Percentiles rank a stretch among this genome's conserved stretches.
Conservation (phyloP, 1,284 basidiomycete genomes). For the Dichomitus squalens region DNA sequence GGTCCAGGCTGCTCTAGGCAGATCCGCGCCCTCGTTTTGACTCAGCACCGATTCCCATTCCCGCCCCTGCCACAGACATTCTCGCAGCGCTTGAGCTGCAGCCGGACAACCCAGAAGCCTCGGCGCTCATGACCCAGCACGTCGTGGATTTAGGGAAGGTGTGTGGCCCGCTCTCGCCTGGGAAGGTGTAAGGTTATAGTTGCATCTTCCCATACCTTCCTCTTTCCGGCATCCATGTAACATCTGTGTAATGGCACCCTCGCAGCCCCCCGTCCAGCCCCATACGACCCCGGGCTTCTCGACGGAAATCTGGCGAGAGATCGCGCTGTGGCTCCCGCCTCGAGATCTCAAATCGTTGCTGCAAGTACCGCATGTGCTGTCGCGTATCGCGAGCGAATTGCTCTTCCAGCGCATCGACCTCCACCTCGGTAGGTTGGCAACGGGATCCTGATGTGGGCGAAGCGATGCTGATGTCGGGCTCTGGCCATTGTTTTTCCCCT, state of each 20-base stretch:
- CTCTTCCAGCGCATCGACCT: conserved; percentile 67
- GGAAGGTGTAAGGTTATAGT: neutral
- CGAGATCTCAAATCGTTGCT: conserved; percentile 68
- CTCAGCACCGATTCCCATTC: conserved; percentile 18
- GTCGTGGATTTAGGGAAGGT: conserved; percentile 34
- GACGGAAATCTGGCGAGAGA: conserved; percentile 71
- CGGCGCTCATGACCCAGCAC: conserved; percentile 51
- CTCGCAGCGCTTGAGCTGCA: conserved; percentile 64
- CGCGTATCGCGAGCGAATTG: conserved; percentile 66
- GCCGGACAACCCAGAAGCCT: conserved; percentile 70
- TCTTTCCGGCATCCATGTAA: conserved; percentile 10
- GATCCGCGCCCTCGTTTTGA: conserved; percentile 18
- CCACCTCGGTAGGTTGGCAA: conserved; percentile 45
- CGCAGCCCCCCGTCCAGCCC: conserved; percentile 21
- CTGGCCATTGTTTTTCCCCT: neutral
- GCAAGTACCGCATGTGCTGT: conserved; percentile 64
- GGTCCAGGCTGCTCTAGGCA: conserved; percentile 28
- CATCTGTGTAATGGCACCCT: conserved; percentile 15
- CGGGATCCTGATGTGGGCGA: neutral
- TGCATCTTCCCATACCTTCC: conserved; percentile 6
- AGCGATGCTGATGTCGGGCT: conserved; percentile 8
- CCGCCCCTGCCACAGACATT: conserved; percentile 47
- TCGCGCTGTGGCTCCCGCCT: conserved; percentile 60
- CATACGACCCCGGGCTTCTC: conserved; percentile 50
- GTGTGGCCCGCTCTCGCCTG: conserved; percentile 6